Conservation (phyloP, 768 basidiomycete species). For the Termitomyces sp. region DNA sequence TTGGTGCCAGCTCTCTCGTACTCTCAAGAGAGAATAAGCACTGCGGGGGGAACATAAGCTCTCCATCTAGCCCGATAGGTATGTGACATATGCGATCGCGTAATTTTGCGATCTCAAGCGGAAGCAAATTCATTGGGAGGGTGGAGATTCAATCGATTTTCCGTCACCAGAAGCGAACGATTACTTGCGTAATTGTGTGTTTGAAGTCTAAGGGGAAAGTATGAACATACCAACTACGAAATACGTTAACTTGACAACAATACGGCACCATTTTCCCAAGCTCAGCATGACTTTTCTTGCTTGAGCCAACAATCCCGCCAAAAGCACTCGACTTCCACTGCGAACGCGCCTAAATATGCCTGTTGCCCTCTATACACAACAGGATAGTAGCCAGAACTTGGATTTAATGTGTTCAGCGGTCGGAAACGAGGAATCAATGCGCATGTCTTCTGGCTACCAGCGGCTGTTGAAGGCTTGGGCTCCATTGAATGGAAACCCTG, state of each 20-base stretch:
- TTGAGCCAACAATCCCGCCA: not conserved
- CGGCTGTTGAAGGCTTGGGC: not conserved
- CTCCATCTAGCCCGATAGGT: not conserved
- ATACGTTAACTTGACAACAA: not conserved
- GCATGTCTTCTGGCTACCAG: not conserved
- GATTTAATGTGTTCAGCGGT: not conserved
- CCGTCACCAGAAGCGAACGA: too few species aligned
- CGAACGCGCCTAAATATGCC: not conserved
- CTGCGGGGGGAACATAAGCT: not conserved
- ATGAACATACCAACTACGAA: not conserved
- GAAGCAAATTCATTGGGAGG: not conserved
- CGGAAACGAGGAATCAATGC: not conserved
- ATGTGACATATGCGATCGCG: not conserved
- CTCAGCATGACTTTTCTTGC: not conserved
- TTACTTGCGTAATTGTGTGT: not conserved
- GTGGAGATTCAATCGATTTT: not conserved
- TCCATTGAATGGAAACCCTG: not conserved
- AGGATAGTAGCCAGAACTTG: not conserved
- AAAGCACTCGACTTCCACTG: not conserved
- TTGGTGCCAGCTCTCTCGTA: not conserved
- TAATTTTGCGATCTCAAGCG: not conserved
- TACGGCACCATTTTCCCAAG: slow-evolving; percentile 4
- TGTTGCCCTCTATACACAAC: not conserved
- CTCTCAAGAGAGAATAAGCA: not conserved
- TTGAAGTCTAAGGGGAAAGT: not conserved